Evolutionary conservation across 164 flowering plant species (phyloP).

Genomic region (Hamamelis virginiana): DNA sequence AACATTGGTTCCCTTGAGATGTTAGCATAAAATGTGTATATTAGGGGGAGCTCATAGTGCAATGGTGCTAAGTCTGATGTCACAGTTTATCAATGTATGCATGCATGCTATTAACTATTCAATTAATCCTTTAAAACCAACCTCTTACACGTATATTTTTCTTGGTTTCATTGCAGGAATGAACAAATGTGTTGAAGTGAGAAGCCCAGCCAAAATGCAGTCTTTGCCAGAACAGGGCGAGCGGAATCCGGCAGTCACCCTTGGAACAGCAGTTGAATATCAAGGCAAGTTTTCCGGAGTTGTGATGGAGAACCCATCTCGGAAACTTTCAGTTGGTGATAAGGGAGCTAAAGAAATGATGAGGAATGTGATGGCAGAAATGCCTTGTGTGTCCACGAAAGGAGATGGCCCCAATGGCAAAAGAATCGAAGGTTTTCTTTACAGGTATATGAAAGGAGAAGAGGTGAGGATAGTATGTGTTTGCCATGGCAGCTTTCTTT

Average conservation of each 20-base stretch:
- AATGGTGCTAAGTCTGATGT: no score
- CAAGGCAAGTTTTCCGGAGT: slow-evolving; percentile 9
- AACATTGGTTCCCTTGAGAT: not conserved
- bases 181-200: slow-evolving; percentile 33
- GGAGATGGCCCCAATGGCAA: slow-evolving; percentile 73
- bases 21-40: no score
- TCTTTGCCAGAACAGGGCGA: slow-evolving; percentile 22
- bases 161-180: slow-evolving; percentile 21
- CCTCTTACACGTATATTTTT: not conserved
- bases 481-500: slow-evolving; percentile 77
- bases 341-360: slow-evolving; percentile 17
- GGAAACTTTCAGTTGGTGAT: slow-evolving; percentile 5
- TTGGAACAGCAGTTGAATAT: slow-evolving; percentile 7
- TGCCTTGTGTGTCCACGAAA: slow-evolving; percentile 79
- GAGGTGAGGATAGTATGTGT: slow-evolving; percentile 83
- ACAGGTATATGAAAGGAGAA: slow-evolving; percentile 66
- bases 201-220: slow-evolving; percentile 33
- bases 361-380: slow-evolving; percentile 50
- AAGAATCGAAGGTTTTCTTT: slow-evolving; percentile 72
- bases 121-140: not conserved
- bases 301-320: slow-evolving; percentile 9
- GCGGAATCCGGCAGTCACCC: slow-evolving; percentile 12
- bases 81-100: no score
- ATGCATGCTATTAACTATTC: no score
- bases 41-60: no score